Base-by-base conservation (phyloP, 1,284 basidiomycete species). In the Cutaneotrichosporon sp. region DNA sequence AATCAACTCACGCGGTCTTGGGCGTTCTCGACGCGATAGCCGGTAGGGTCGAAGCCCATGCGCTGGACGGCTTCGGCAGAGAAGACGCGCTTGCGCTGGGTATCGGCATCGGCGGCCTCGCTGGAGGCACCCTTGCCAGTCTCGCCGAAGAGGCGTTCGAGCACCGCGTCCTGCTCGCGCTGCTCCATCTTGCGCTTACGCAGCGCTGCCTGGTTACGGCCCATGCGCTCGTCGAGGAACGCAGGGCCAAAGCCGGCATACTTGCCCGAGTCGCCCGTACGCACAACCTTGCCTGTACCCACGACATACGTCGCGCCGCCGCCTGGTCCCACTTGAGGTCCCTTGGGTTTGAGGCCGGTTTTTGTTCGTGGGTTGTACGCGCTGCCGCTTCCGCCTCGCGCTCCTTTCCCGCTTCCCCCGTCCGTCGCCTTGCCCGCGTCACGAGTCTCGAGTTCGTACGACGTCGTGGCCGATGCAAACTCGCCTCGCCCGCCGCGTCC, bases 281-380 rank as follows among this genome's bases (percentile, higher is more conserved):
- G 88, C 15, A 52, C 52, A 75, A 69, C 85, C 82, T 60, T 60
- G 12, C 56, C 60, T 8, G 87, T 86, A 0, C 83, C 83, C n/a
- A 92, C 79, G 43, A 91, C 78, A 65, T 91, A 92, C 8, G 87
- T 88, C n/a, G 87, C 78, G 1, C 80, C 79, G 9, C 76, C 76
- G 12, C 72, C 74, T 30, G 26, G 10, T 46, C 69, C 66, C 2
- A 63, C 50, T 23, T 60, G 61, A 0, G 61, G 23, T 1, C 66
- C 68, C n/a, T 26, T 43, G 0, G 72, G 72, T n/a, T 69, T 57
- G 7, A 74, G 65, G n/a, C 52, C 73, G 54, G 8, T 76, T 60
- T 30, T 76, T 15, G 79, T 79, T 1, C 76, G 70, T 2, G 85
- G 84, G 61, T 90, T 86, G 62, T 82, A 86, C 5, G 7, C 26